phyloP scores from a whole-genome alignment of 2,329 filamentous ascomycete genomes.

The Scopulariopsis brevicaulis region DNA sequence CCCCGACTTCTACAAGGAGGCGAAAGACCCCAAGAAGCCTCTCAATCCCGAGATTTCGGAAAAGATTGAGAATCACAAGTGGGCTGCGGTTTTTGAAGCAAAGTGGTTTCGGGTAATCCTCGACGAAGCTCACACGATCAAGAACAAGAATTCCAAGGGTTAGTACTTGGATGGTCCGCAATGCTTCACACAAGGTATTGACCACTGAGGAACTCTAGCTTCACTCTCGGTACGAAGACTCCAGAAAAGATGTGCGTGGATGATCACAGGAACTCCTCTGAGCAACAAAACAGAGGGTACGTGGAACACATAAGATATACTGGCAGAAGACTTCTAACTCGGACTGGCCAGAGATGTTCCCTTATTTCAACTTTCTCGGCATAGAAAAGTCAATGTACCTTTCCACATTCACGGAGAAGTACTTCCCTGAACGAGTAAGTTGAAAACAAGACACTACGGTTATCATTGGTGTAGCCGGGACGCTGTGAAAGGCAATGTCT shows the following conservation, averaged over 20 bases:
- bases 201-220: too few relatives aligned
- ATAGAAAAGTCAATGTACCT: conserved; percentile 7
- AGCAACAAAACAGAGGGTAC: not conserved
- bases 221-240: not conserved
- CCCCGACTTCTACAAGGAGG: not conserved
- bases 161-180: too few relatives aligned
- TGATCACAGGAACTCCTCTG: not conserved
- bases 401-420: not conserved
- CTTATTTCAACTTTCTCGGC: conserved; percentile 20
- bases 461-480: too few relatives aligned
- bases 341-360: conserved; percentile 19
- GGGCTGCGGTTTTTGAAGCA: conserved; percentile 13
- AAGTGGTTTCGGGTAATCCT: conserved; percentile 40
- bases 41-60: not conserved
- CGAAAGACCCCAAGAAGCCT: not conserved
- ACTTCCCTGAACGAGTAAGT: not conserved
- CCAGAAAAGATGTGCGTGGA: not conserved
- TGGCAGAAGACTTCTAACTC: not conserved
- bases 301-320: not conserved
- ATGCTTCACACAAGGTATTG: too few relatives aligned
- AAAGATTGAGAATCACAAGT: not conserved
- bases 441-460: not conserved
- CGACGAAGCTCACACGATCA: conserved; percentile 46
- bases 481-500: too few relatives aligned
- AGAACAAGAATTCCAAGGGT: conserved; percentile 28